phyloP scores from a whole-genome alignment of 1,284 basidiomycete species.

The Naganishia liquefaciens region DNA sequence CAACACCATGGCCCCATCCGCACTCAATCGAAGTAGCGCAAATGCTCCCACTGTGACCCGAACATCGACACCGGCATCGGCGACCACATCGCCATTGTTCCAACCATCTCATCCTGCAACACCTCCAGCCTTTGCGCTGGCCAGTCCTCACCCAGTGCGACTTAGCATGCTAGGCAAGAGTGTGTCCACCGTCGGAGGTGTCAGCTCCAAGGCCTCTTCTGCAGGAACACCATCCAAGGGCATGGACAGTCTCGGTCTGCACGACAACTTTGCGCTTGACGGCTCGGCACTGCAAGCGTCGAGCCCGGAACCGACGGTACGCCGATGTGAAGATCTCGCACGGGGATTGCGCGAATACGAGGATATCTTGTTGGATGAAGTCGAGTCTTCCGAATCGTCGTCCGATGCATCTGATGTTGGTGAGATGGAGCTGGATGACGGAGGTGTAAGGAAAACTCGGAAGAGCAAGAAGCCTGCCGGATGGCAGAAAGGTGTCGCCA shows the following conservation, averaged over 20 bases:
- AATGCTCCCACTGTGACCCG: constrained; percentile 15
- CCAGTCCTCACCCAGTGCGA: constrained; percentile 18
- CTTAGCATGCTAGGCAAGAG: constrained; percentile 18
- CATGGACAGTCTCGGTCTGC: not conserved
- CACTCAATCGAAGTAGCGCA: not conserved
- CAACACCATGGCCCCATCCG: constrained; percentile 1
- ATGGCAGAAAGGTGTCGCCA: constrained; percentile 36
- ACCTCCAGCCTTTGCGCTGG: constrained; percentile 26
- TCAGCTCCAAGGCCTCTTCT: constrained; percentile 17
- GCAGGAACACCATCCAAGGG: constrained; percentile 11
- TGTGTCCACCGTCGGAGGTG: constrained; percentile 1
- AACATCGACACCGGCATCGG: constrained; percentile 18
- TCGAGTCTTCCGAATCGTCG: constrained; percentile 30
- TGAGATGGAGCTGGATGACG: constrained; percentile 17
- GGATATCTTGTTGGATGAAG: constrained; percentile 32
- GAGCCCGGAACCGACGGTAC: constrained; percentile 9
- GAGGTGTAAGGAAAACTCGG: not conserved
- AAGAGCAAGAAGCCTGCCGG: constrained; percentile 16
- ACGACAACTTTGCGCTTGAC: constrained; percentile 4
- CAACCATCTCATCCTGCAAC: constrained; percentile 28
- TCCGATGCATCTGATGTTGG: constrained; percentile 23
- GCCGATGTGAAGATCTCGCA: constrained; percentile 13
- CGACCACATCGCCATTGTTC: constrained; percentile 27
- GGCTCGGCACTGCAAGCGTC: constrained; percentile 11
- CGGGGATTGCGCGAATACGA: constrained; percentile 29